Evolutionary conservation across 805 yeast species (phyloP).

Genomic region (Osmozyma mogii): DNA sequence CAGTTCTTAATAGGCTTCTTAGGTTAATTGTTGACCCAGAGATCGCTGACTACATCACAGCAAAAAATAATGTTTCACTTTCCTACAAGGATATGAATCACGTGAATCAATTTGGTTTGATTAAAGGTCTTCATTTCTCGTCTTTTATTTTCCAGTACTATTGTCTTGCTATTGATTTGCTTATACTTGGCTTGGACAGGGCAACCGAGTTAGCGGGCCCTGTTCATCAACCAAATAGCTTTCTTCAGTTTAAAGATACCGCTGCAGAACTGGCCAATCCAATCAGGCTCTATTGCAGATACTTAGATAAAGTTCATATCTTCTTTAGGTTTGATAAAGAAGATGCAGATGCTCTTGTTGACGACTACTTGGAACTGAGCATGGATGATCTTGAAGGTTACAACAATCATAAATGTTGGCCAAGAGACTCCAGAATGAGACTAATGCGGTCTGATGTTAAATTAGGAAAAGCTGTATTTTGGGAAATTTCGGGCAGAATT

Average conservation of each 20-base stretch:
- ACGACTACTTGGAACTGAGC: slow-evolving; percentile 70
- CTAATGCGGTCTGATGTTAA: slow-evolving; percentile 86
- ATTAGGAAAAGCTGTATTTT: slow-evolving; percentile 82
- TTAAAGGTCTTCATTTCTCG: slow-evolving; percentile 86
- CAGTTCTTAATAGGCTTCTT: slow-evolving; percentile 73
- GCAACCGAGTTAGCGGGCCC: slow-evolving; percentile 86
- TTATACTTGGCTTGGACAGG: slow-evolving; percentile 77
- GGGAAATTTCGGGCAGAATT: slow-evolving; percentile 79
- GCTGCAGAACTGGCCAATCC: slow-evolving; percentile 65
- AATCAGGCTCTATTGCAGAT: slow-evolving; percentile 71
- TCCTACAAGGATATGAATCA: slow-evolving; percentile 94
- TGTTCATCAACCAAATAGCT: slow-evolving; percentile 62
- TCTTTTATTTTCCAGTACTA: slow-evolving; percentile 87
- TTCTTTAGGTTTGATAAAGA: slow-evolving; percentile 66
- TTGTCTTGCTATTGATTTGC: slow-evolving; percentile 75
- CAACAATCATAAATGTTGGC: slow-evolving; percentile 91
- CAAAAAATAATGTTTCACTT: slow-evolving; percentile 77
- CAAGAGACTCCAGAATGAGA: slow-evolving; percentile 84
- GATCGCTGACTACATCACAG: slow-evolving; percentile 89
- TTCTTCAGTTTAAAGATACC: slow-evolving; percentile 57
- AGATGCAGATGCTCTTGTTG: slow-evolving; percentile 68
- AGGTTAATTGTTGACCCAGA: slow-evolving; percentile 80
- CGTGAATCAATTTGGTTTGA: slow-evolving; percentile 77
- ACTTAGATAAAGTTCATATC: slow-evolving; percentile 74
- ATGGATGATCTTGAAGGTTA: slow-evolving; percentile 86